Percentiles rank a stretch among this genome's conserved stretches.
Evolutionary conservation across 2,329 filamentous ascomycete species (phyloP).

Genomic region (Colletotrichum agaves): DNA sequence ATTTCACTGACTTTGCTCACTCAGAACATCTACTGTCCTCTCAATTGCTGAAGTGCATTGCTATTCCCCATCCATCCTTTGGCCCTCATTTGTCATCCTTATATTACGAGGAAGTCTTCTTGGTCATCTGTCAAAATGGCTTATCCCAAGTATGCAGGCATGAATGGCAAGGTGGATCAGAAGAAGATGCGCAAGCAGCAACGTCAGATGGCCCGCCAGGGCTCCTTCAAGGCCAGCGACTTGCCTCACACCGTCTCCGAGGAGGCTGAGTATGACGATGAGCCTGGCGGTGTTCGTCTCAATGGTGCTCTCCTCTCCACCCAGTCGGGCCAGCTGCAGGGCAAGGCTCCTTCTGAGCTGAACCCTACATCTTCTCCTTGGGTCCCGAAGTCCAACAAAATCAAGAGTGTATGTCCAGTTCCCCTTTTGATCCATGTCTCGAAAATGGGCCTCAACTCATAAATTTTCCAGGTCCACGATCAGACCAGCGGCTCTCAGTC

Average conservation of each 20-base stretch:
- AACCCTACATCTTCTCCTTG: conserved; percentile 34
- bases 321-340: background rate
- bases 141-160: background rate
- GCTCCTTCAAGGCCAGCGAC: background rate
- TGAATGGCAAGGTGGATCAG: conserved; percentile 3
- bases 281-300: conserved; percentile 31
- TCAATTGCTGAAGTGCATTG: background rate
- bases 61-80: background rate
- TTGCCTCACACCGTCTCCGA: conserved; percentile 17
- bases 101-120: background rate
- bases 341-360: conserved; percentile 13
- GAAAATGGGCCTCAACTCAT: background rate
- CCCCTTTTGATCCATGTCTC: background rate
- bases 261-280: conserved; percentile 17
- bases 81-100: conserved; percentile 1
- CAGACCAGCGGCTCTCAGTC: no score
- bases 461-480: background rate
- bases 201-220: conserved; percentile 3
- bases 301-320: background rate
- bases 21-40: conserved; percentile 10
- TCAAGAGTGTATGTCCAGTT: conserved; percentile 8
- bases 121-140: conserved; percentile 2
- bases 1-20: background rate
- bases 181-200: conserved; percentile 11
- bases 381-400: conserved; percentile 6